Evolutionary conservation across 2,329 filamentous ascomycete genomes (phyloP).

Genomic region (Fusarium sp.): DNA sequence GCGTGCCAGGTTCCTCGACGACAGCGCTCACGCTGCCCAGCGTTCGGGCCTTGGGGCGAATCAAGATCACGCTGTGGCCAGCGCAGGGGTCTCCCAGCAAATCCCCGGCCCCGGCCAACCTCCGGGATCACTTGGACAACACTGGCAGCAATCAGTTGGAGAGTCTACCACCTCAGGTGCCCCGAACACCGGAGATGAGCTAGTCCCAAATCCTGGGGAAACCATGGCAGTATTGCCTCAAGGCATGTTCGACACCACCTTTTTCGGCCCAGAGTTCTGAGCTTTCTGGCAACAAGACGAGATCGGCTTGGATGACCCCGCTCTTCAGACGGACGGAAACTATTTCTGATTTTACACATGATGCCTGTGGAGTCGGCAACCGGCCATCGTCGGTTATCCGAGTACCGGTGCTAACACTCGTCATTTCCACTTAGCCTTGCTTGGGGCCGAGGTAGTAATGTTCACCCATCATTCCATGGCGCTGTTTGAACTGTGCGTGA

Average conservation of each 20-base stretch:
- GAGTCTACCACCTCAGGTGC: background rate
- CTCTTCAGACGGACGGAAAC: background rate
- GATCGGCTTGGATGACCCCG: background rate
- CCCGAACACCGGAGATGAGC: background rate
- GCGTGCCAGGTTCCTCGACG: conserved; percentile 14
- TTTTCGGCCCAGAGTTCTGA: background rate
- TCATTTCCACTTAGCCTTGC: background rate
- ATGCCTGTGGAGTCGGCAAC: background rate
- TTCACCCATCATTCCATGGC: background rate
- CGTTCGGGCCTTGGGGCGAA: background rate
- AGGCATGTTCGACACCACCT: background rate
- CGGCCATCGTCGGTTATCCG: background rate
- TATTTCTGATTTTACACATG: background rate
- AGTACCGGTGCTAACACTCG: background rate
- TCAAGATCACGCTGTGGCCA: background rate
- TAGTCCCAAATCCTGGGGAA: background rate
- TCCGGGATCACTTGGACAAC: background rate
- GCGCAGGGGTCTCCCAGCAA: background rate
- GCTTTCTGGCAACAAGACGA: background rate
- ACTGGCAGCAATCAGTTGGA: background rate
- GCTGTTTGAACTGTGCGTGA: background rate
- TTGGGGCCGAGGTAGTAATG: background rate
- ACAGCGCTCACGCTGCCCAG: conserved; percentile 1
- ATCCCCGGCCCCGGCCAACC: background rate
- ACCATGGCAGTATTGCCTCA: background rate